Evolutionary conservation across 2,329 filamentous ascomycete genomes (phyloP).

Genomic region (Apiospora pterosperma): DNA sequence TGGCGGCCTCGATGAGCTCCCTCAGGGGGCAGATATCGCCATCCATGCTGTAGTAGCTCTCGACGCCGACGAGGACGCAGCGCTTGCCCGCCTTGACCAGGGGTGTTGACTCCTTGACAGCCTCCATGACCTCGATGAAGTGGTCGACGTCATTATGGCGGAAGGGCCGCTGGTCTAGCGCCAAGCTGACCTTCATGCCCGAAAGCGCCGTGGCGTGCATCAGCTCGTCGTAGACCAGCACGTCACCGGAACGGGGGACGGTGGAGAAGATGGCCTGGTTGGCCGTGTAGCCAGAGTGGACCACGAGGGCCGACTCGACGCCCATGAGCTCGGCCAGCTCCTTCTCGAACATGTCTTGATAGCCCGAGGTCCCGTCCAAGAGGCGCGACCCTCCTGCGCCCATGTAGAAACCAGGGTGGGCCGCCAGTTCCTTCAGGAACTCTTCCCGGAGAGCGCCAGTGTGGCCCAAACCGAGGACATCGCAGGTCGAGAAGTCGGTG

Average conservation of each 20-base stretch:
- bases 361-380: slow-evolving; percentile 61
- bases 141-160: slow-evolving; percentile 38
- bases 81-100: slow-evolving; percentile 22
- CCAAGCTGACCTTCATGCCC: slow-evolving; percentile 57
- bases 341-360: slow-evolving; percentile 48
- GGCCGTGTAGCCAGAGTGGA: slow-evolving; percentile 56
- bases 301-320: slow-evolving; percentile 54
- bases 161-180: slow-evolving; percentile 40
- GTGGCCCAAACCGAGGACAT: neutral
- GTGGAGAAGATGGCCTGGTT: slow-evolving; percentile 48
- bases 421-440: slow-evolving; percentile 39
- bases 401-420: slow-evolving; percentile 33
- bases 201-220: slow-evolving; percentile 66
- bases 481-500: neutral
- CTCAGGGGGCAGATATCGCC: slow-evolving; percentile 38
- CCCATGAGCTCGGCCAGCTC: slow-evolving; percentile 62
- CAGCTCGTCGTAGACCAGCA: slow-evolving; percentile 61
- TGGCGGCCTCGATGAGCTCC: slow-evolving; percentile 32
- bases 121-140: slow-evolving; percentile 32
- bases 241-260: slow-evolving; percentile 49
- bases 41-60: slow-evolving; percentile 46
- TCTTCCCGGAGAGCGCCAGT: slow-evolving; percentile 16
- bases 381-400: slow-evolving; percentile 59
- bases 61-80: slow-evolving; percentile 36
- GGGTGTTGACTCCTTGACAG: slow-evolving; percentile 26